phyloP scores from a whole-genome alignment of 2,329 filamentous ascomycete species.

The Colletotrichum brevisporum region DNA sequence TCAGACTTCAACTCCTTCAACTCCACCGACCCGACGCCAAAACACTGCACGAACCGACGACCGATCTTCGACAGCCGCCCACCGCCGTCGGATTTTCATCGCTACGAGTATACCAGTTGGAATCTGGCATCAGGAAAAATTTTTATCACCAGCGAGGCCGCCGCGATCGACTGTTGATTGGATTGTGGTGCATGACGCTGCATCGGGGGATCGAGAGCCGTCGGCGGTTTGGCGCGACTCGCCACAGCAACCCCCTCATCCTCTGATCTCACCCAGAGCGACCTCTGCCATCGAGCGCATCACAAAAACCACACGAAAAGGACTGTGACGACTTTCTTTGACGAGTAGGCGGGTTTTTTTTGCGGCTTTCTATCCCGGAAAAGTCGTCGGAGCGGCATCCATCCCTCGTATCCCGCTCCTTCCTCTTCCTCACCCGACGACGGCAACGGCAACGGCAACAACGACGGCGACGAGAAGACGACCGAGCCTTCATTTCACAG shows the following conservation, averaged over 20 bases:
- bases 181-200: conserved; percentile 51
- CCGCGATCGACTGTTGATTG: conserved; percentile 30
- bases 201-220: conserved; percentile 52
- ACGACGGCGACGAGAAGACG: conserved; percentile 37
- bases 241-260: conserved; percentile 49
- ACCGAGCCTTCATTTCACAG: conserved; percentile 43
- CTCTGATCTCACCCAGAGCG: conserved; percentile 38
- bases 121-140: conserved; percentile 23
- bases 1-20: conserved; percentile 42
- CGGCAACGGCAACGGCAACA: conserved; percentile 56
- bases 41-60: conserved; percentile 37
- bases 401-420: conserved; percentile 36
- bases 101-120: conserved; percentile 29
- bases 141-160: conserved; percentile 17
- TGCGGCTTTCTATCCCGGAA: conserved; percentile 39
- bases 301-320: conserved; percentile 34
- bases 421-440: conserved; percentile 46
- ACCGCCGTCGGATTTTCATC: conserved; percentile 33
- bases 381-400: conserved; percentile 10
- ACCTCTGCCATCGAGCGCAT: conserved; percentile 43
- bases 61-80: conserved; percentile 33
- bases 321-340: conserved; percentile 27
- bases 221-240: conserved; percentile 56
- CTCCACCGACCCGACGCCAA: conserved; percentile 39
- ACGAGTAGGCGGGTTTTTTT: conserved; percentile 22